A percentile compares a stretch with the other conserved stretches of the same genome.
These are phyloP conservation scores for Gyromitra esculenta DNA, from an alignment of 2,329 filamentous ascomycete genomes.

Conservation along the genomic window DNA sequence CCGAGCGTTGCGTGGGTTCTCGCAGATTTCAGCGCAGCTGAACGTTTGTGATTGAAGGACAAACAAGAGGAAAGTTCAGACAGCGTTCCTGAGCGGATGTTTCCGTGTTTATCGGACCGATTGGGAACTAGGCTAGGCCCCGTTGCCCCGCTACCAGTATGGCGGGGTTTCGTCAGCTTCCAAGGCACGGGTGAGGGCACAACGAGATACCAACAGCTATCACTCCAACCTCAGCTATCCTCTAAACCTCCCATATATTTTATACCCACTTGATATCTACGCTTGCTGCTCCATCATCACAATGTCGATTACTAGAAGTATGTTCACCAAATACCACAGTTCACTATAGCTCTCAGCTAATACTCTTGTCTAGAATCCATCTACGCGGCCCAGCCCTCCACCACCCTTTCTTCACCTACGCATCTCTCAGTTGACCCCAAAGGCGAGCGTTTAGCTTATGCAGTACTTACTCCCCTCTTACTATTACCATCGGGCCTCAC, in stretches of 20 bases:
- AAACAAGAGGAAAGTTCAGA: no score
- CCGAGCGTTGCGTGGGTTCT: no score
- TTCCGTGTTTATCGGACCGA: neutral
- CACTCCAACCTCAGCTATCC: neutral
- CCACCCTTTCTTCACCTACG: constrained; percentile 84
- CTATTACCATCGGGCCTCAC: neutral
- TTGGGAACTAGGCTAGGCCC: constrained; percentile 21
- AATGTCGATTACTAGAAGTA: constrained; percentile 47
- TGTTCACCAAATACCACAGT: neutral
- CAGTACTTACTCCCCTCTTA: constrained; percentile 65
- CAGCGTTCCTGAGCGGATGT: constrained; percentile 9
- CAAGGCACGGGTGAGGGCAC: constrained; percentile 7
- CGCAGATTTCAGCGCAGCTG: no score
- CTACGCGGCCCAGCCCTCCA: constrained; percentile 84
- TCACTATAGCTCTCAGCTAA: constrained; percentile 7
- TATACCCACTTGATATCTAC: constrained; percentile 3
- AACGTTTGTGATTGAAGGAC: no score
- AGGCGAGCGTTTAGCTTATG: constrained; percentile 91
- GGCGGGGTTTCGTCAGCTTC: constrained; percentile 43
- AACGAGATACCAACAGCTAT: constrained; percentile 11
- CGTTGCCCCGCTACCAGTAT: constrained; percentile 17
- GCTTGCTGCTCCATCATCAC: neutral
- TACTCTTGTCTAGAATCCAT: constrained; percentile 68
- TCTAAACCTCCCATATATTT: neutral
- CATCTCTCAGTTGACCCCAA: constrained; percentile 88